Percentiles rank a stretch among this genome's conserved stretches.
Evolutionary conservation across 345 rosid genomes (phyloP).

Genomic region (Gossypium australe): DNA sequence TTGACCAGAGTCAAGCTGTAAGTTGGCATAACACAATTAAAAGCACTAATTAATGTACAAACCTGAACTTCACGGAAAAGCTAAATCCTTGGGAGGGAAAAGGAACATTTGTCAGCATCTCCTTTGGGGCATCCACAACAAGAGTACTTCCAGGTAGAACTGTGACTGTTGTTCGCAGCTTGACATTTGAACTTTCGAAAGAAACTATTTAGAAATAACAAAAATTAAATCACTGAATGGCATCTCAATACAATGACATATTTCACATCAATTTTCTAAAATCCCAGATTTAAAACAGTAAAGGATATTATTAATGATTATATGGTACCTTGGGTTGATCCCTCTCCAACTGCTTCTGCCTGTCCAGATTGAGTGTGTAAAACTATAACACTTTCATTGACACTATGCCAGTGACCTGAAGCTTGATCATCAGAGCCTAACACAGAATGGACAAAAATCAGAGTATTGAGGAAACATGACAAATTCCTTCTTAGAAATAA

Average conservation of each 20-base stretch:
- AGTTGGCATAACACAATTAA: background rate
- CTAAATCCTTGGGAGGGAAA: constrained; percentile 65
- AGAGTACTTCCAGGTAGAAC: constrained; percentile 54
- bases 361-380: constrained; percentile 57
- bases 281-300: background rate
- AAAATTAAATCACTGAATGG: constrained; percentile 9
- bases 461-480: background rate
- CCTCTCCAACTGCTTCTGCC: constrained; percentile 64
- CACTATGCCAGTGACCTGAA: constrained; percentile 66
- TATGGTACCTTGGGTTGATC: constrained; percentile 58
- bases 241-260: constrained; percentile 3
- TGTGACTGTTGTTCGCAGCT: constrained; percentile 57
- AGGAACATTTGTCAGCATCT: constrained; percentile 69
- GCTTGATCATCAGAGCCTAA: constrained; percentile 48
- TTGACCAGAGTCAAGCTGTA: background rate
- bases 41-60: constrained; percentile 13
- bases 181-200: constrained; percentile 52
- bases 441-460: background rate
- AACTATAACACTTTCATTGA: constrained; percentile 52
- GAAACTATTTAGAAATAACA: constrained; percentile 45
- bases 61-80: constrained; percentile 79
- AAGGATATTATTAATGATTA: background rate
- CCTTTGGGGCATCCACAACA: constrained; percentile 63
- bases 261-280: background rate
- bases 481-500: background rate